Percentiles rank a stretch among this genome's conserved stretches.
Evolutionary conservation across 495 filamentous ascomycete genomes (phyloP).

Genomic region (Penicillium manginii): DNA sequence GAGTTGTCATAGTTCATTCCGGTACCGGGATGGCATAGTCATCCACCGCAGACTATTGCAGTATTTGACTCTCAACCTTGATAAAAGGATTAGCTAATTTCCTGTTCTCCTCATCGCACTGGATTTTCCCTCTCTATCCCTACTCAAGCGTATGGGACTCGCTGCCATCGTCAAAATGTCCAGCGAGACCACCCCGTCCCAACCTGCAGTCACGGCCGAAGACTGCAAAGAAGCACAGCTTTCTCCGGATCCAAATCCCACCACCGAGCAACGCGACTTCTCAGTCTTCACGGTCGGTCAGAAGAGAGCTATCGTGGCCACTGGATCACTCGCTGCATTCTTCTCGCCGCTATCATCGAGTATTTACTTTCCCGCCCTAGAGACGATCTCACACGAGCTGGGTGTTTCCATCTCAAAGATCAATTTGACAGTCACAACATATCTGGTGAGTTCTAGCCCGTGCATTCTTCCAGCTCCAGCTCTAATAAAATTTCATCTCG

Average conservation of each 20-base stretch:
- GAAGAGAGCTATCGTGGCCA: slow-evolving; percentile 18
- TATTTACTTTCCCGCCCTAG: slow-evolving; percentile 51
- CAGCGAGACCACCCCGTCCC: not conserved
- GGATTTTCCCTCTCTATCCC: not conserved
- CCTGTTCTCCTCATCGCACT: not conserved
- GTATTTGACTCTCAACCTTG: too few relatives aligned
- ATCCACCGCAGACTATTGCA: too few relatives aligned
- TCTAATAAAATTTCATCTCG: not conserved
- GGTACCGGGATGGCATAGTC: too few relatives aligned
- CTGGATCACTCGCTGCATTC: slow-evolving; percentile 26
- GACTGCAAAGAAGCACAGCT: slow-evolving; percentile 1
- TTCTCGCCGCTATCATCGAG: slow-evolving; percentile 49
- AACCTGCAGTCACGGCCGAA: not conserved
- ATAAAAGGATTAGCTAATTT: too few relatives aligned
- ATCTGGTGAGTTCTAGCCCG: slow-evolving; percentile 31
- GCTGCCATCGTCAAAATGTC: not conserved
- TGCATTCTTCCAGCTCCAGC: not conserved
- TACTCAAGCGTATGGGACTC: not conserved
- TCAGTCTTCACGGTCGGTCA: slow-evolving; percentile 18
- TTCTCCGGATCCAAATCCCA: not conserved
- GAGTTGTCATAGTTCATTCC: too few relatives aligned
- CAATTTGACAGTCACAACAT: slow-evolving; percentile 51
- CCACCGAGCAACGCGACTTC: slow-evolving; percentile 3
- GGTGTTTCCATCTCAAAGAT: slow-evolving; percentile 39
- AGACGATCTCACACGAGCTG: slow-evolving; percentile 36